Evolutionary conservation across 169 alveolate genomes (phyloP).

Genomic region (Plasmodium cynomolgi): DNA sequence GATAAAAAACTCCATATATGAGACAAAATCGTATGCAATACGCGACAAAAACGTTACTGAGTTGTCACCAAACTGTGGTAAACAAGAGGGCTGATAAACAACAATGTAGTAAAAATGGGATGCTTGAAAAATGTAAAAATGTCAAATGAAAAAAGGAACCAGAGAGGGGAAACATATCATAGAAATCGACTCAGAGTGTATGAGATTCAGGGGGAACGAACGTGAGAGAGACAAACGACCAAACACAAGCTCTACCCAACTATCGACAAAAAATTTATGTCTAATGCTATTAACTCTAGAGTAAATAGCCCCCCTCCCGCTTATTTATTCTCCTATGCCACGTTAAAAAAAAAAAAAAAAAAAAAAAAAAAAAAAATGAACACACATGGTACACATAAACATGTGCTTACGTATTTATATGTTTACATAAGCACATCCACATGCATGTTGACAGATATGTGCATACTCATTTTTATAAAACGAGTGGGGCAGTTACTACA

Average conservation of each 20-base stretch:
- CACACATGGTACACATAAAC: constrained; percentile 1
- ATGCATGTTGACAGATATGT: neutral
- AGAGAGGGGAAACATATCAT: neutral
- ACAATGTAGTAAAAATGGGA: neutral
- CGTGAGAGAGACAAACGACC: neutral
- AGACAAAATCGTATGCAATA: neutral
- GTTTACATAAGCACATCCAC: neutral
- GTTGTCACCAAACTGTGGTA: neutral
- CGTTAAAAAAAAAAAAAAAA: constrained; percentile 16
- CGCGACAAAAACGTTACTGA: neutral
- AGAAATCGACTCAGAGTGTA: neutral
- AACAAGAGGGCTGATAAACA: neutral
- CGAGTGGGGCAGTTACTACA: neutral
- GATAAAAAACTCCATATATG: neutral
- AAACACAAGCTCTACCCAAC: neutral
- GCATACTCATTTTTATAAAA: neutral
- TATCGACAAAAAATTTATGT: neutral
- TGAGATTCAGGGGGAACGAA: neutral
- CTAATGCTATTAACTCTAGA: neutral
- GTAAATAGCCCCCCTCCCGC: neutral
- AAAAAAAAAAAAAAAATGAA: neutral
- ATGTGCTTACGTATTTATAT: neutral
- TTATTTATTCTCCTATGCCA: neutral
- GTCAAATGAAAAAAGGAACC: neutral
- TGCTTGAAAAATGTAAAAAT: neutral